Conservation (phyloP, 2,329 filamentous ascomycete species). For the Domatiomyces catenatus region DNA sequence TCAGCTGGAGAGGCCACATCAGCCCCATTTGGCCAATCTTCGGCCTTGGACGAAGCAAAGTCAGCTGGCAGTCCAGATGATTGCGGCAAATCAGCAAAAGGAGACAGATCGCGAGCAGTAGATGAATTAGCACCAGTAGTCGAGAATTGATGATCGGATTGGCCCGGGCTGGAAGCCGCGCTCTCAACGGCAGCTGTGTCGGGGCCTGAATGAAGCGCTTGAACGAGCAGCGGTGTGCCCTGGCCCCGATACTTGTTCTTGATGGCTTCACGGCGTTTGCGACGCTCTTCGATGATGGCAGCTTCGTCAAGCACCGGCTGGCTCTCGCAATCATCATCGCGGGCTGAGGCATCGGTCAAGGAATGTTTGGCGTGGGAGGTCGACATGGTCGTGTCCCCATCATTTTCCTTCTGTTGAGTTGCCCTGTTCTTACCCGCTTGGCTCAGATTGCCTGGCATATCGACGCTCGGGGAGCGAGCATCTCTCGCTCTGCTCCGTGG, state of each 20-base stretch:
- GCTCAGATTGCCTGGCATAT: not conserved
- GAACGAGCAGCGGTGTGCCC: conserved; percentile 57
- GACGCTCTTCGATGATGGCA: conserved; percentile 68
- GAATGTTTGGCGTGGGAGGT: conserved; percentile 1
- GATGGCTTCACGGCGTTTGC: conserved; percentile 70
- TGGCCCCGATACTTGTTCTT: conserved; percentile 63
- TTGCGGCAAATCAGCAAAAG: not conserved
- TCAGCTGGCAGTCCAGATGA: conserved; percentile 29
- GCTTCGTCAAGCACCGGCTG: conserved; percentile 48
- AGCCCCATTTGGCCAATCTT: conserved; percentile 50
- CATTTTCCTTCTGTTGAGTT: conserved; percentile 40
- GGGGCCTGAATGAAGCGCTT: conserved; percentile 52
- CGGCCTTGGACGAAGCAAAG: conserved; percentile 51
- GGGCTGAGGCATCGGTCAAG: not conserved
- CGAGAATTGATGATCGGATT: not conserved
- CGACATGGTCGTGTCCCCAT: conserved; percentile 22
- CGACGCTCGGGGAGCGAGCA: conserved; percentile 22
- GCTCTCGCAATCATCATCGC: not conserved
- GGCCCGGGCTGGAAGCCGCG: not conserved
- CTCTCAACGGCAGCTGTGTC: conserved; percentile 33
- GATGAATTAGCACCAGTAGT: conserved; percentile 1
- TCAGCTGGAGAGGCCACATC: conserved; percentile 25
- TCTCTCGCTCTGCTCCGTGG: conserved; percentile 36
- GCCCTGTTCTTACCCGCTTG: not conserved
- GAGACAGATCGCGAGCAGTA: conserved; percentile 4